A percentile compares a stretch with the other conserved stretches of the same genome.
These are phyloP conservation scores for Curvularia spicifera DNA, from an alignment of 2,329 filamentous ascomycete genomes.

Conservation along the genomic window DNA sequence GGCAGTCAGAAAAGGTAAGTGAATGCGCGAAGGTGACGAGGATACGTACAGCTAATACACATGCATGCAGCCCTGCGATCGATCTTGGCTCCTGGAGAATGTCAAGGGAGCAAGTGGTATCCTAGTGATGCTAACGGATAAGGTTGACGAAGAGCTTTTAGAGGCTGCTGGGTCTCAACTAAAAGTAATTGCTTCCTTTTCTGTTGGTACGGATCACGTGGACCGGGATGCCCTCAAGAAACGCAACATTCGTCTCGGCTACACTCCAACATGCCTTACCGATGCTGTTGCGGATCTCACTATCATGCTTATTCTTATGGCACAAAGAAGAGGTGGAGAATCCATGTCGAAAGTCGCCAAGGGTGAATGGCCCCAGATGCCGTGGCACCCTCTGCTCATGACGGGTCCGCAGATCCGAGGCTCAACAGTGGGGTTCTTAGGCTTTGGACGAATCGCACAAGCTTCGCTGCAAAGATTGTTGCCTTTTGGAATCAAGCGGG, in stretches of 20 bases:
- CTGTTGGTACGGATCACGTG: slow-evolving; percentile 43
- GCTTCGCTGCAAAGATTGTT: slow-evolving; percentile 35
- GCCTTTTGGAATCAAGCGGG: slow-evolving; percentile 36
- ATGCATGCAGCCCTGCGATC: slow-evolving; percentile 32
- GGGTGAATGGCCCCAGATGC: slow-evolving; percentile 41
- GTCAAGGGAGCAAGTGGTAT: slow-evolving; percentile 34
- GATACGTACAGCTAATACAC: slow-evolving; percentile 7
- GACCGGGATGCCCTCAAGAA: slow-evolving; percentile 33
- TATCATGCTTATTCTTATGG: slow-evolving; percentile 44
- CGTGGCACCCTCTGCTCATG: slow-evolving; percentile 41
- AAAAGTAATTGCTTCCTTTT: slow-evolving; percentile 41
- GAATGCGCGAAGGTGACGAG: not conserved
- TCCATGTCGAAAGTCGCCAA: slow-evolving; percentile 32
- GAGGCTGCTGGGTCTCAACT: slow-evolving; percentile 29
- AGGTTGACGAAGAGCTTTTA: slow-evolving; percentile 36
- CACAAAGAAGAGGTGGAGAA: slow-evolving; percentile 39
- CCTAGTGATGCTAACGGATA: slow-evolving; percentile 39
- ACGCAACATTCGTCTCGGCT: slow-evolving; percentile 38
- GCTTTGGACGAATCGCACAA: slow-evolving; percentile 40
- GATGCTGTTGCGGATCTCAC: slow-evolving; percentile 42
- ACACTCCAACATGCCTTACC: slow-evolving; percentile 41
- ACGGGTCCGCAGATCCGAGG: slow-evolving; percentile 37
- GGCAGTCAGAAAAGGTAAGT: slow-evolving; percentile 35
- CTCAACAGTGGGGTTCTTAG: slow-evolving; percentile 37
- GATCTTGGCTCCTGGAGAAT: slow-evolving; percentile 39